Conservation (phyloP, 1,284 basidiomycete species). For the Papiliotrema laurentii region DNA sequence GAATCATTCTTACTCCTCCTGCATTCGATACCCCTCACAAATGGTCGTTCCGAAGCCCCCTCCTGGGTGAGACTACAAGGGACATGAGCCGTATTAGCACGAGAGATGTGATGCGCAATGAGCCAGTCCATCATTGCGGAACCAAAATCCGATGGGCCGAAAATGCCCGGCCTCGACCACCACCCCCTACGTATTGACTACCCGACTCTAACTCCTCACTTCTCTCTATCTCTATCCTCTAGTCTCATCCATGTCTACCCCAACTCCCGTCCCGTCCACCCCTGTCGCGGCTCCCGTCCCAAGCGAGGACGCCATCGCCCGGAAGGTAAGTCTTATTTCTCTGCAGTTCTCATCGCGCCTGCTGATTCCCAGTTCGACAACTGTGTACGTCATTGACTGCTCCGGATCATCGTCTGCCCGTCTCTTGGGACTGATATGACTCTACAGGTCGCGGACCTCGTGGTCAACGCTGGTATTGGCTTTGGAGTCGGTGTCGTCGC, state of each 20-base stretch:
- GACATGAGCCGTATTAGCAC: too few relatives aligned
- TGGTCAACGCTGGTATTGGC: slow-evolving; percentile 75
- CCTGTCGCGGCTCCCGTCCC: slow-evolving; percentile 57
- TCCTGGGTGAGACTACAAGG: too few relatives aligned
- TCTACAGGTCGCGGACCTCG: slow-evolving; percentile 50
- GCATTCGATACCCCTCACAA: too few relatives aligned
- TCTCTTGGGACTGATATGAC: not conserved
- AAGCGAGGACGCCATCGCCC: slow-evolving; percentile 77
- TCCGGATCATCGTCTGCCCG: too few relatives aligned
- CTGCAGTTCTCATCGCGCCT: not conserved
- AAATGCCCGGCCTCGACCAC: not conserved
- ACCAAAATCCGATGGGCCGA: too few relatives aligned
- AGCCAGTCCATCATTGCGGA: too few relatives aligned
- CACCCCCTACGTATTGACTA: not conserved
- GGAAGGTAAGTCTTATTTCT: slow-evolving; percentile 60
- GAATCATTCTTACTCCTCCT: too few relatives aligned
- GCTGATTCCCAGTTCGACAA: slow-evolving; percentile 69
- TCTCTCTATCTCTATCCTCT: not conserved
- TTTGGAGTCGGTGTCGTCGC: slow-evolving; percentile 91
- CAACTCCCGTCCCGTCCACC: slow-evolving; percentile 20
- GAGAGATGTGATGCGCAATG: too few relatives aligned
- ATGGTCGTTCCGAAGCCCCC: too few relatives aligned
- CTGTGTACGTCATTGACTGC: slow-evolving; percentile 82
- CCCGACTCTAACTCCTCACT: not conserved
- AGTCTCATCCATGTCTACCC: slow-evolving; percentile 19